Conservation (phyloP, 2,329 filamentous ascomycete genomes). For the Nemania sp. region DNA sequence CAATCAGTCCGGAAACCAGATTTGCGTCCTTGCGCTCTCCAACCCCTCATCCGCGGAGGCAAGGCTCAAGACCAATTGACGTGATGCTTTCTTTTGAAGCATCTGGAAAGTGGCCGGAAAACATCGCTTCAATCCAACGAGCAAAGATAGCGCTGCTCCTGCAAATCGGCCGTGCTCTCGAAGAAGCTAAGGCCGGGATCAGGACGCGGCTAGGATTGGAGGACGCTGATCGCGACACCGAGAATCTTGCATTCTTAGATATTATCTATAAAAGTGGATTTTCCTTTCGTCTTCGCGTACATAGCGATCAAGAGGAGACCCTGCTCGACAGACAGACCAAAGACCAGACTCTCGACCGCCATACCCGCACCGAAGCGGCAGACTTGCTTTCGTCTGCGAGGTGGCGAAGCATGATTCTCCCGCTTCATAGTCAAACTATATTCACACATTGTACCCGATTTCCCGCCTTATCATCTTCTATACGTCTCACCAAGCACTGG, state of each 20-base stretch:
- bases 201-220: slow-evolving; percentile 78
- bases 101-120: slow-evolving; percentile 91
- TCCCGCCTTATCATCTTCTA: slow-evolving; percentile 76
- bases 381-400: slow-evolving; percentile 71
- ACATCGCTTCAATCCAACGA: slow-evolving; percentile 85
- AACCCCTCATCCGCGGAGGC: slow-evolving; percentile 49
- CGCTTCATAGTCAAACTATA: slow-evolving; percentile 80
- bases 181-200: slow-evolving; percentile 61
- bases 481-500: slow-evolving; percentile 88
- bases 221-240: slow-evolving; percentile 66
- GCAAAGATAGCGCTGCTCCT: slow-evolving; percentile 91
- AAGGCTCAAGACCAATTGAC: slow-evolving; percentile 63
- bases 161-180: slow-evolving; percentile 71
- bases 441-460: slow-evolving; percentile 79
- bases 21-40: slow-evolving; percentile 68
- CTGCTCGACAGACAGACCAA: slow-evolving; percentile 79
- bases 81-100: slow-evolving; percentile 90
- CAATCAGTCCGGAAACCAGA: slow-evolving; percentile 72
- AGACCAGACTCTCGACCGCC: slow-evolving; percentile 69
- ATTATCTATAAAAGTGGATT: slow-evolving; percentile 72
- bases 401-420: slow-evolving; percentile 70
- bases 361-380: slow-evolving; percentile 69
- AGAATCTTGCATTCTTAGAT: slow-evolving; percentile 83
- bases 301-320: slow-evolving; percentile 83
- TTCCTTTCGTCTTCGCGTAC: slow-evolving; percentile 81